A percentile compares a stretch with the other conserved stretches of the same genome.
Evolutionary conservation across 1,284 basidiomycete genomes (phyloP).

Genomic region (Irpex sp.): DNA sequence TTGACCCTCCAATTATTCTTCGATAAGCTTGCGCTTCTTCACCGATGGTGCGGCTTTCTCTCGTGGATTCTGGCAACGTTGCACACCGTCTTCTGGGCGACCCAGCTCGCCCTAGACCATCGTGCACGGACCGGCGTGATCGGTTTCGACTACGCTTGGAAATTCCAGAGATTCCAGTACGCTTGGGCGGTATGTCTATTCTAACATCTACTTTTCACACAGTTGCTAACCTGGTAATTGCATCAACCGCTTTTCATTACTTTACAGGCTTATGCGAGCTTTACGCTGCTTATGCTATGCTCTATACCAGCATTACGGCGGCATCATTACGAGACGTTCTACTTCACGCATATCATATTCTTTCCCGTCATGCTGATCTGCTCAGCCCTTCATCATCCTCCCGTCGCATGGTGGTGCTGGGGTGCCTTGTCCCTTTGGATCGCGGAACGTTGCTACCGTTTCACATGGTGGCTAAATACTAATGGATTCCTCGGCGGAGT

Average conservation of each 20-base stretch:
- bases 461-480: conserved; percentile 56
- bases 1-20: conserved; percentile 69
- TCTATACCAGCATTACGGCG: conserved; percentile 66
- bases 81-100: conserved; percentile 75
- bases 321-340: conserved; percentile 76
- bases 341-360: conserved; percentile 65
- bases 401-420: conserved; percentile 69
- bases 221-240: not conserved
- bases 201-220: not conserved
- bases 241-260: not conserved
- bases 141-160: conserved; percentile 63
- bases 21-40: conserved; percentile 74
- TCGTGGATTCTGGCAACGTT: conserved; percentile 69
- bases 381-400: conserved; percentile 68
- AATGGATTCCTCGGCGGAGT: conserved; percentile 50
- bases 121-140: conserved; percentile 44
- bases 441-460: conserved; percentile 61
- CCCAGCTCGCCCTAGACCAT: conserved; percentile 61
- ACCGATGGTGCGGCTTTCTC: conserved; percentile 71
- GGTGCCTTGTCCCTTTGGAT: conserved; percentile 63
- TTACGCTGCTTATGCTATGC: conserved; percentile 65
- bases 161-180: conserved; percentile 69
- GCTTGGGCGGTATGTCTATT: conserved; percentile 64
- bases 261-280: conserved; percentile 59
- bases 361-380: conserved; percentile 60